These are phyloP conservation scores for Boletus subcaerulescens DNA, from an alignment of 768 basidiomycete species.

Conservation along the genomic window DNA sequence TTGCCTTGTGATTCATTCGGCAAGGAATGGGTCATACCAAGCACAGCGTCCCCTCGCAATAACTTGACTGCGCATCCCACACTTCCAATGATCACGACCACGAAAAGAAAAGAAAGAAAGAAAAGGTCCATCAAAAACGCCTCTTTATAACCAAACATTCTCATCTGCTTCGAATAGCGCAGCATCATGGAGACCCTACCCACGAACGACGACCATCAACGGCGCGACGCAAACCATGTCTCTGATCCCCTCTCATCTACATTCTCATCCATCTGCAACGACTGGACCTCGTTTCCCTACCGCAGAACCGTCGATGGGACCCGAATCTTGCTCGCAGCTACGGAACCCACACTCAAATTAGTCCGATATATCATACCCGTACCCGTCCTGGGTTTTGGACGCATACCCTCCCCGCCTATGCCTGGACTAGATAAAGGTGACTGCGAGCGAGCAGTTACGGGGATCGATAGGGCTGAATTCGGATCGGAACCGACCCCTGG, in stretches of 20 bases:
- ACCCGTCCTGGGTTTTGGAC: conserved; percentile 58
- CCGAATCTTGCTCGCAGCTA: conserved; percentile 39
- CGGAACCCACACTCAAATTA: conserved; percentile 16
- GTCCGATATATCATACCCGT: conserved; percentile 68
- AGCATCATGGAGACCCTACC: conserved; percentile 6
- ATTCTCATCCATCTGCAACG: neutral
- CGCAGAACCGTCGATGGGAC: conserved; percentile 27
- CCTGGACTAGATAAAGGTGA: conserved; percentile 19
- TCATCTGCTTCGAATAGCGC: conserved; percentile 2
- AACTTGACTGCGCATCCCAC: neutral
- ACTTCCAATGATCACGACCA: conserved; percentile 2
- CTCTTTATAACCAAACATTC: conserved; percentile 4
- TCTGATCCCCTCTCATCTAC: conserved; percentile 1
- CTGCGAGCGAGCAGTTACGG: conserved; percentile 14
- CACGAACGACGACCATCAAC: conserved; percentile 11
- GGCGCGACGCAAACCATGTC: neutral
- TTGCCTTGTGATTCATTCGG: neutral
- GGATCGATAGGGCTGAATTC: conserved; percentile 10
- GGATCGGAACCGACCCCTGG: conserved; percentile 1
- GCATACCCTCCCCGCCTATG: conserved; percentile 17
- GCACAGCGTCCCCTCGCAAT: neutral
- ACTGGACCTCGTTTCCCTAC: conserved; percentile 6
- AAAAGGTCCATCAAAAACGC: conserved; percentile 4
- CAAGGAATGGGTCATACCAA: conserved; percentile 13
- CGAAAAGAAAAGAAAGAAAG: neutral